Percentiles rank a stretch among this genome's conserved stretches.
Conservation (phyloP, 768 basidiomycete species). For the Kondoa malvinella region DNA sequence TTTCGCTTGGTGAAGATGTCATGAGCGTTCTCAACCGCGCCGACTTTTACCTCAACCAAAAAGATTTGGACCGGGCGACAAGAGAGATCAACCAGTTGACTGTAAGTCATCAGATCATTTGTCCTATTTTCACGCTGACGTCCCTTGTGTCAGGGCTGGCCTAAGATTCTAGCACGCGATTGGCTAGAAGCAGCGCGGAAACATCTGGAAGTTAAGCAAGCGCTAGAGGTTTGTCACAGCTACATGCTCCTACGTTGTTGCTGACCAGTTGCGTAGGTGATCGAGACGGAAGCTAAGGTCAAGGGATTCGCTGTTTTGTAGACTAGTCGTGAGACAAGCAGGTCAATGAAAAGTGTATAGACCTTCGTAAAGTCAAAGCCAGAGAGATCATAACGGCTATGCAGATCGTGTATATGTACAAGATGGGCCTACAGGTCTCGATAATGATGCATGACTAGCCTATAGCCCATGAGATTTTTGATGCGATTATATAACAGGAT, state of each 20-base stretch:
- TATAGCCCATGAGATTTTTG: neutral
- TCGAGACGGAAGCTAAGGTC: slow-evolving; percentile 5
- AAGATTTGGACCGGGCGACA: slow-evolving; percentile 72
- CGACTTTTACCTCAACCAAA: slow-evolving; percentile 73
- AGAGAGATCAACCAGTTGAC: slow-evolving; percentile 79
- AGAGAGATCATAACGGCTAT: too few relatives aligned
- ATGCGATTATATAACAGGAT: neutral
- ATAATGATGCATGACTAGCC: too few relatives aligned
- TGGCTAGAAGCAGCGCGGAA: slow-evolving; percentile 81
- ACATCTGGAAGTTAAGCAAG: slow-evolving; percentile 79
- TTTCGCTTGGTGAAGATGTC: slow-evolving; percentile 63
- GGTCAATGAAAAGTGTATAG: neutral
- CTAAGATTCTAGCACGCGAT: slow-evolving; percentile 49
- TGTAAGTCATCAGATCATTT: neutral
- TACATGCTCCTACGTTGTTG: neutral
- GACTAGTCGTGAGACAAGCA: neutral
- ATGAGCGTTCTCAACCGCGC: slow-evolving; percentile 72
- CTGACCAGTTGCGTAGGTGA: neutral
- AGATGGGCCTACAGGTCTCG: too few relatives aligned
- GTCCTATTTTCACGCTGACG: slow-evolving; percentile 14
- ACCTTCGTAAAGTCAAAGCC: too few relatives aligned
- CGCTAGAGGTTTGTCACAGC: slow-evolving; percentile 50
- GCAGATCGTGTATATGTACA: too few relatives aligned
- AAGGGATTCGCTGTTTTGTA: neutral
- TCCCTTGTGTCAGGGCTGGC: slow-evolving; percentile 32